A percentile compares a stretch with the other conserved stretches of the same genome.
Evolutionary conservation across 2,329 filamentous ascomycete genomes (phyloP).

Genomic region (Talaromyces rugulosus): DNA sequence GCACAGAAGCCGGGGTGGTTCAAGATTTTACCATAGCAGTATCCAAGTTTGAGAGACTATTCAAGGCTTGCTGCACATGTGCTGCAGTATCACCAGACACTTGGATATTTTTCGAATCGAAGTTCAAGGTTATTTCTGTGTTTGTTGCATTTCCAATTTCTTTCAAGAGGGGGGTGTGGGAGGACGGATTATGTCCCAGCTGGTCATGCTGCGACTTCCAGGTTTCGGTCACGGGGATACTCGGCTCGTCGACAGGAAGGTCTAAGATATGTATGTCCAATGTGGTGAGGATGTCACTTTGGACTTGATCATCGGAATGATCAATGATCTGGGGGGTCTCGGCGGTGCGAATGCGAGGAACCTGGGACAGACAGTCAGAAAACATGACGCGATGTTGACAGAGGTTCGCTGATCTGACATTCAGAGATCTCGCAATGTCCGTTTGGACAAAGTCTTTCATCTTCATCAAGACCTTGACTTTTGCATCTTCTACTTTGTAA

Average conservation of each 20-base stretch:
- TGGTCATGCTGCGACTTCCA: conserved; percentile 11
- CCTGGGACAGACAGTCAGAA: neutral
- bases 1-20: neutral
- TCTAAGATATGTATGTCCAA: neutral
- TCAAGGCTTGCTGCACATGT: conserved; percentile 26
- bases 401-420: neutral
- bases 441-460: neutral
- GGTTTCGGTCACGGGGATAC: neutral
- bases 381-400: neutral
- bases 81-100: conserved; percentile 20
- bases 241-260: neutral
- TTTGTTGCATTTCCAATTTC: conserved; percentile 23
- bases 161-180: conserved; percentile 17
- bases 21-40: conserved; percentile 20
- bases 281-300: neutral
- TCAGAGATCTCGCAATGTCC: neutral
- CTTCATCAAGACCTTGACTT: neutral
- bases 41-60: conserved; percentile 24
- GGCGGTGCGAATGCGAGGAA: neutral
- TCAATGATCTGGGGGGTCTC: neutral
- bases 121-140: conserved; percentile 21
- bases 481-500: neutral
- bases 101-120: conserved; percentile 20
- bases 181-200: conserved; percentile 20
- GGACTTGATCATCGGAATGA: neutral